Conservation (phyloP, 140 eudicot genomes). For the Senecio squalidus region DNA sequence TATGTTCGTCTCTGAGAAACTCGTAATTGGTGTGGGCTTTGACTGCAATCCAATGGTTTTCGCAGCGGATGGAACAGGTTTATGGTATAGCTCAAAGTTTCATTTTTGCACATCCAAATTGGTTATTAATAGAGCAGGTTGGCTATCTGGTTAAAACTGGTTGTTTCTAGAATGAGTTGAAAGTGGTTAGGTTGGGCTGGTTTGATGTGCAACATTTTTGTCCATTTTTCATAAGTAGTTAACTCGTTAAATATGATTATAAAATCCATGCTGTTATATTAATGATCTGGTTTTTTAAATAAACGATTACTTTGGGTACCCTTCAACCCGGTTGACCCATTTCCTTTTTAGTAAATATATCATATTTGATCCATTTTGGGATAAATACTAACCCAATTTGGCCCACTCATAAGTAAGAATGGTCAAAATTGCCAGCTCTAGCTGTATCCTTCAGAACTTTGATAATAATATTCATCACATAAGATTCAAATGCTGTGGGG, state of each 20-base stretch:
- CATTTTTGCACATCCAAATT: not conserved
- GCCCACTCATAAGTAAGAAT: not conserved
- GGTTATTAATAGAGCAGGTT: slow-evolving; percentile 2
- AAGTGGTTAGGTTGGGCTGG: not conserved
- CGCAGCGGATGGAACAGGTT: slow-evolving; percentile 75
- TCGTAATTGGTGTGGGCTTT: slow-evolving; percentile 89
- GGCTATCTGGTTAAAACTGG: not conserved
- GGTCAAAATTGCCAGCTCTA: not conserved
- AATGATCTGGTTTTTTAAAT: too few relatives aligned
- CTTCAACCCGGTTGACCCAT: not conserved
- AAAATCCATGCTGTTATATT: not conserved
- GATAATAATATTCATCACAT: slow-evolving; percentile 1
- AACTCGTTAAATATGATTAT: not conserved
- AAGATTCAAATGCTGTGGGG: not conserved
- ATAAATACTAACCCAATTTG: not conserved
- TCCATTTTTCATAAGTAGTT: not conserved
- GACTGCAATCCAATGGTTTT: slow-evolving; percentile 98
- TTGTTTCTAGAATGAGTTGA: not conserved
- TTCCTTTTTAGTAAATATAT: not conserved
- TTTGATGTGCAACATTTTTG: not conserved
- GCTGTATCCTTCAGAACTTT: not conserved
- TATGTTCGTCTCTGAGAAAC: slow-evolving; percentile 85
- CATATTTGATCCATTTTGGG: not conserved
- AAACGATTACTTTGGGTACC: not conserved
- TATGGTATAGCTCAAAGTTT: slow-evolving; percentile 48